Percentiles rank a stretch among this genome's conserved stretches.
Evolutionary conservation across 208 protist genomes (phyloP).

Genomic region (Trypanosoma melophagium): DNA sequence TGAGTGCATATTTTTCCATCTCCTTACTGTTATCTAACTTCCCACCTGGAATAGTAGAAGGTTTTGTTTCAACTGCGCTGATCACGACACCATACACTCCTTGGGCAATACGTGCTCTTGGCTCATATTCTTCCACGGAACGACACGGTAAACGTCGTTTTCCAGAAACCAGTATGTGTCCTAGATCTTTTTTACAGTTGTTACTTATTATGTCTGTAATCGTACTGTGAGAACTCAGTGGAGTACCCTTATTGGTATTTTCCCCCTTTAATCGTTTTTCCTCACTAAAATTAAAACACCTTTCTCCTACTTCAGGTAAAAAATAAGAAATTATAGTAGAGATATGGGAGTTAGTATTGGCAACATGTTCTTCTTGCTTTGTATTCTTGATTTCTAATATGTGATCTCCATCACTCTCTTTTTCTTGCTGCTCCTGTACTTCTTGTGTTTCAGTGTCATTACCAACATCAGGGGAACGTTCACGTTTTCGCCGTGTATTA

Average conservation of each 20-base stretch:
- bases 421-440: background rate
- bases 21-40: background rate
- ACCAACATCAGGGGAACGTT: conserved; percentile 1
- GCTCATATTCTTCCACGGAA: conserved; percentile 62
- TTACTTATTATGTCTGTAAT: background rate
- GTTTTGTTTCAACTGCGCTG: conserved; percentile 31
- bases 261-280: conserved; percentile 2
- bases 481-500: conserved; percentile 3
- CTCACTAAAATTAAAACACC: conserved; percentile 19
- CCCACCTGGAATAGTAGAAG: background rate
- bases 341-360: conserved; percentile 1
- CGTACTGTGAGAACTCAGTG: background rate
- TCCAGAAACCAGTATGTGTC: conserved; percentile 41
- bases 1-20: conserved; percentile 53
- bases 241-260: background rate
- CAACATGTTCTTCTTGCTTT: background rate
- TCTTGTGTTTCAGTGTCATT: background rate
- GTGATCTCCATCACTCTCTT: conserved; percentile 4
- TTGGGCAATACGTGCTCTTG: conserved; percentile 47
- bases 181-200: conserved; percentile 1
- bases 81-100: conserved; percentile 89
- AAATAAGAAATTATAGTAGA: conserved; percentile 25
- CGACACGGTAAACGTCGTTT: conserved; percentile 40
- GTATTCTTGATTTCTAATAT: background rate
- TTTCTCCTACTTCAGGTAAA: conserved; percentile 21